Evolutionary conservation across 352 stramenopile species (phyloP).

Genomic region (Phytophthora fragariae): DNA sequence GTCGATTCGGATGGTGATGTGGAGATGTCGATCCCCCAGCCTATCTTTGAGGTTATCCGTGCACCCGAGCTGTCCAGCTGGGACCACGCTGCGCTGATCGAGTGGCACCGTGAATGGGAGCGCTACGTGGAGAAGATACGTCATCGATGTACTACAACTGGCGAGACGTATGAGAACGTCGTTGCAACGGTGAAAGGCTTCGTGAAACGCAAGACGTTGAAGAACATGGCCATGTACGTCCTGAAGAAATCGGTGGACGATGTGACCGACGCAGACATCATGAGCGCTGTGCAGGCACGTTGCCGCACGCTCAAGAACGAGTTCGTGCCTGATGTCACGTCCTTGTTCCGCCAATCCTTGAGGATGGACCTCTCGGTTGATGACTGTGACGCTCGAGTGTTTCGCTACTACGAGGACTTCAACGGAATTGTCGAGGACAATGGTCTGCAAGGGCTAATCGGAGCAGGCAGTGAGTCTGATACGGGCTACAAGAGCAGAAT

Average conservation of each 20-base stretch:
- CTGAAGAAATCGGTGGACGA: constrained; percentile 6
- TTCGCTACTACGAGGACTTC: constrained; percentile 14
- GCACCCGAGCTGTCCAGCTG: not conserved
- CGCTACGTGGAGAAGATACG: constrained; percentile 4
- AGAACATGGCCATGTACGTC: constrained; percentile 15
- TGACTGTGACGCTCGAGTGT: constrained; percentile 11
- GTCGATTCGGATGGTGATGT: too few relatives aligned
- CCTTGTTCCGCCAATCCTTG: constrained; percentile 10
- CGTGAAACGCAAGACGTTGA: constrained; percentile 1
- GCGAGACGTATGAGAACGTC: constrained; percentile 23
- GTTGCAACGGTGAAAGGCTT: constrained; percentile 18
- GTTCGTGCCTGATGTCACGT: constrained; percentile 13
- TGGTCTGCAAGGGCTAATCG: constrained; percentile 8
- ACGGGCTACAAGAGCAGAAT: constrained; percentile 1
- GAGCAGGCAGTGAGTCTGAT: constrained; percentile 8
- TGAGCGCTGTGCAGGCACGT: not conserved
- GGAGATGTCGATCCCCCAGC: too few relatives aligned
- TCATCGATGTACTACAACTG: constrained; percentile 8
- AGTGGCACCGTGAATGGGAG: constrained; percentile 4
- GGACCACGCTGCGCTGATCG: not conserved
- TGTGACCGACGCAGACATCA: constrained; percentile 18
- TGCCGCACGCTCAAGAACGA: not conserved
- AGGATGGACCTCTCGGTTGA: constrained; percentile 15
- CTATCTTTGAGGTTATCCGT: not conserved
- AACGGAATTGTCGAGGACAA: constrained; percentile 13